Conservation (phyloP, 768 basidiomycete genomes). For the Jaapia argillacea region DNA sequence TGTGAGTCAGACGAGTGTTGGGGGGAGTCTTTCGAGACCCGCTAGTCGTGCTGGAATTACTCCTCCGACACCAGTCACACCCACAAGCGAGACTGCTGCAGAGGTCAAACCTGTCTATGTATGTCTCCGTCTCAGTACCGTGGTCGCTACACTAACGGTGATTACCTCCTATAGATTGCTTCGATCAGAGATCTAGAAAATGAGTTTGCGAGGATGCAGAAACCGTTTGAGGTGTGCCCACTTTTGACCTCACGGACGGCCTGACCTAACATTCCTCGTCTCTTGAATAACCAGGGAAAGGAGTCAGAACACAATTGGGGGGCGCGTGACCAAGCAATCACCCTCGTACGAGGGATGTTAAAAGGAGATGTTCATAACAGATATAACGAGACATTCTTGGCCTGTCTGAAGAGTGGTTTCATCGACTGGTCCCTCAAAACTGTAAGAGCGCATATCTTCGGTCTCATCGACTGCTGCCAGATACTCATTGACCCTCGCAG, state of each 20-base stretch:
- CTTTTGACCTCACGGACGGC: too few species aligned
- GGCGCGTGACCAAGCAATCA: constrained; percentile 65
- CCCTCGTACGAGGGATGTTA: constrained; percentile 81
- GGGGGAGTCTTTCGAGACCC: constrained; percentile 43
- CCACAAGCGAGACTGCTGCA: constrained; percentile 5
- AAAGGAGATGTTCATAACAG: constrained; percentile 73
- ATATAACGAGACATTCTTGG: constrained; percentile 66
- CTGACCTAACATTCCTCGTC: too few species aligned
- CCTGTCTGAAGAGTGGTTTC: constrained; percentile 65
- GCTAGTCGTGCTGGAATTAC: constrained; percentile 46
- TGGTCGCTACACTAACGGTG: too few species aligned
- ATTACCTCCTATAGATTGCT: too few species aligned
- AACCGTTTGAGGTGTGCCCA: constrained; percentile 78
- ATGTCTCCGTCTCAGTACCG: constrained; percentile 24
- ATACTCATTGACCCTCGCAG: constrained; percentile 27
- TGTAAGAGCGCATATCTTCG: constrained; percentile 35
- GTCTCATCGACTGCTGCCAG: constrained; percentile 3
- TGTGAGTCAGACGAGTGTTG: constrained; percentile 37
- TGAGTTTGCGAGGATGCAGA: constrained; percentile 74
- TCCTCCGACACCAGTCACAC: constrained; percentile 29
- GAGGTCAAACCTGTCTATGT: constrained; percentile 65
- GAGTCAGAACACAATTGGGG: constrained; percentile 97
- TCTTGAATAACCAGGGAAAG: too few species aligned
- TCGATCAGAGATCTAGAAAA: constrained; percentile 77
- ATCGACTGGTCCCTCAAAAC: constrained; percentile 80